A percentile compares a stretch with the other conserved stretches of the same genome.
These are phyloP conservation scores for Scolecobasidium constrictum DNA, from an alignment of 2,329 filamentous ascomycete species.

Conservation along the genomic window DNA sequence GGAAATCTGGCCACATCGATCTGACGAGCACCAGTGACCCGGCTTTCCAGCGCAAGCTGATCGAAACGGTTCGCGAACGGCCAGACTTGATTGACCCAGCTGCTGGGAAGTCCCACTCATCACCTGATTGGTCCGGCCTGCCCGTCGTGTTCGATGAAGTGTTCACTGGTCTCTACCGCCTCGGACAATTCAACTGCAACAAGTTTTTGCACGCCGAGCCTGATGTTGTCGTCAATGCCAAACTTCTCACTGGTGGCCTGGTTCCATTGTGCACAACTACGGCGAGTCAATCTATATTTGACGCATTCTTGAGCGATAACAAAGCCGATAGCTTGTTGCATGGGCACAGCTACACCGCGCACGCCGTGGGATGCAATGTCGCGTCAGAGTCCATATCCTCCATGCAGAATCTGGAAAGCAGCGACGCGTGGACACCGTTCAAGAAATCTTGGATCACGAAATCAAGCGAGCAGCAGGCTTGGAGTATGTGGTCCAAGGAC, in stretches of 20 bases:
- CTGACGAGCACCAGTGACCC: conserved; percentile 49
- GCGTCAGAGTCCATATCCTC: conserved; percentile 54
- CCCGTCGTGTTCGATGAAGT: conserved; percentile 80
- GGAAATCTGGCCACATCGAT: conserved; percentile 2
- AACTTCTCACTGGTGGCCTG: conserved; percentile 71
- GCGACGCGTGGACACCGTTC: conserved; percentile 46
- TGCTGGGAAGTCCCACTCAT: conserved; percentile 9
- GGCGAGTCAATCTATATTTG: conserved; percentile 63
- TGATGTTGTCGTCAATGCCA: conserved; percentile 73
- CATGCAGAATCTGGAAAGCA: conserved; percentile 47
- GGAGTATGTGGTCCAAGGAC: conserved; percentile 60
- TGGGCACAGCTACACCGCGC: conserved; percentile 79
- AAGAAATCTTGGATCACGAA: conserved; percentile 36
- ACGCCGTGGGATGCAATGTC: conserved; percentile 70
- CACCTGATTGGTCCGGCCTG: conserved; percentile 55
- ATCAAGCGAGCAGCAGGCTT: conserved; percentile 24
- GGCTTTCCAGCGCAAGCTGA: conserved; percentile 64
- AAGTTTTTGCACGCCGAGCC: conserved; percentile 58
- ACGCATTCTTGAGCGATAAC: conserved; percentile 57
- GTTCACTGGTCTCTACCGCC: conserved; percentile 74
- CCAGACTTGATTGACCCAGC: conserved; percentile 41
- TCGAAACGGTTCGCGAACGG: conserved; percentile 52
- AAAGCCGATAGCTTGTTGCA: conserved; percentile 74
- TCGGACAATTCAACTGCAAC: conserved; percentile 60
- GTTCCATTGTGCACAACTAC: conserved; percentile 67